Evolutionary conservation across 257 asterid genomes (phyloP).

Genomic region (Osmanthus fragrans): DNA sequence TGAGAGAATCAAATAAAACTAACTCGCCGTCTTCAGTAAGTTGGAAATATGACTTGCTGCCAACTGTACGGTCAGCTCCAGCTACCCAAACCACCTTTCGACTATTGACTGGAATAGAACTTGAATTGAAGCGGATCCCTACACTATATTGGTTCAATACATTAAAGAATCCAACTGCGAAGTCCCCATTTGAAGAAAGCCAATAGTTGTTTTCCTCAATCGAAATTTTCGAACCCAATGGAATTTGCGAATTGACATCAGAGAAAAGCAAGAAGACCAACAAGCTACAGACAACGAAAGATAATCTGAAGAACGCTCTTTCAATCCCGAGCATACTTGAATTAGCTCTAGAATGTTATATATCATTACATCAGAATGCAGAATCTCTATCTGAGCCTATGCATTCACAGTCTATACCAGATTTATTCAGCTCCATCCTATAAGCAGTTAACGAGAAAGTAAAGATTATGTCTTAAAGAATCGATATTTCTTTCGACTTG

Average conservation of each 20-base stretch:
- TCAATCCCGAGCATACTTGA: constrained; percentile 31
- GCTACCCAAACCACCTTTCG: constrained; percentile 43
- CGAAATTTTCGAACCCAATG: constrained; percentile 40
- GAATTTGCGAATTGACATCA: constrained; percentile 29
- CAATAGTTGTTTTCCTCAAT: constrained; percentile 35
- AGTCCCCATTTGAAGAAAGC: constrained; percentile 44
- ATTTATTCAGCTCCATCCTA: constrained; percentile 15
- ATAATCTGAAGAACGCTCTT: constrained; percentile 1
- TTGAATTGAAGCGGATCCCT: constrained; percentile 36
- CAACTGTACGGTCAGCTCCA: constrained; percentile 40
- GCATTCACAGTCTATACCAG: constrained; percentile 9
- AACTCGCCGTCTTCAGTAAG: constrained; percentile 34
- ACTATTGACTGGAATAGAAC: constrained; percentile 27
- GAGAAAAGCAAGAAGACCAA: constrained; percentile 23
- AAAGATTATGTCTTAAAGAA: background rate
- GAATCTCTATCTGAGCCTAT: constrained; percentile 25
- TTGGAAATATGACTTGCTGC: constrained; percentile 35
- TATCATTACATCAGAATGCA: background rate
- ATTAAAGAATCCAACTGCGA: constrained; percentile 39
- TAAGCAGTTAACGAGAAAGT: background rate
- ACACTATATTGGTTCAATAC: constrained; percentile 29
- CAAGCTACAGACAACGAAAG: constrained; percentile 23
- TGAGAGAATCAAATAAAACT: constrained; percentile 37
- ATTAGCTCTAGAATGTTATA: constrained; percentile 18
- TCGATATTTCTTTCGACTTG: background rate